These are phyloP conservation scores for Penicillium expansum DNA, from an alignment of 2,329 filamentous ascomycete genomes.

Conservation along the genomic window DNA sequence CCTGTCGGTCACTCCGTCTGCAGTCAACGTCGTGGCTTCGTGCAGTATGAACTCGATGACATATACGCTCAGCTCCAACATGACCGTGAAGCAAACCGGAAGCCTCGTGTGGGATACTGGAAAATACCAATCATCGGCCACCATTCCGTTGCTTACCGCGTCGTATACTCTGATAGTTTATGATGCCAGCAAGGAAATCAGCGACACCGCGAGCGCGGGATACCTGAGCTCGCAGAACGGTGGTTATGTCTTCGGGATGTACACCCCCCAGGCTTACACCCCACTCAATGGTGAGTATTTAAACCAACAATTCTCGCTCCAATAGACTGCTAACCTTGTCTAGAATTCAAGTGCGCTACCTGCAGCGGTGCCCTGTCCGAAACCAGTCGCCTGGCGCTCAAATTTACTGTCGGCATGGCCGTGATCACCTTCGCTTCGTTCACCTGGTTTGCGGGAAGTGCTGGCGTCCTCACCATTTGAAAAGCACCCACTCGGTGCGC, in stretches of 20 bases:
- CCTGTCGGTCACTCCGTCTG: constrained; percentile 56
- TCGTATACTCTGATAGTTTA: constrained; percentile 64
- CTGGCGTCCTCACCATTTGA: constrained; percentile 37
- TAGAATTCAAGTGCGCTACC: constrained; percentile 56
- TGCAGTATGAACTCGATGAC: constrained; percentile 58
- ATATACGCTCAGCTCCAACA: constrained; percentile 62
- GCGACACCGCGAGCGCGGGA: constrained; percentile 53
- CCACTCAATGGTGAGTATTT: constrained; percentile 48
- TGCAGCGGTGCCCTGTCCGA: constrained; percentile 55
- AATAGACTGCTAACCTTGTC: constrained; percentile 13
- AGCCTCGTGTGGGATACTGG: constrained; percentile 61
- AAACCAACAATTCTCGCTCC: background rate
- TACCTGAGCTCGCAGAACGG: constrained; percentile 53
- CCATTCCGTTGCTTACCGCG: constrained; percentile 55
- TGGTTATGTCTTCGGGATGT: constrained; percentile 62
- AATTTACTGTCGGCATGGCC: constrained; percentile 55
- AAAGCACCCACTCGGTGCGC: background rate
- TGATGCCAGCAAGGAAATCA: constrained; percentile 55
- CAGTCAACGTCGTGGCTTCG: constrained; percentile 61
- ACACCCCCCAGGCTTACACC: constrained; percentile 53
- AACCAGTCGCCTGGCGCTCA: constrained; percentile 55
- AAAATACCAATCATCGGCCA: constrained; percentile 49
- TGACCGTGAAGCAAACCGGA: constrained; percentile 53
- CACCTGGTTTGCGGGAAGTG: constrained; percentile 49
- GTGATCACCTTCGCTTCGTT: constrained; percentile 59